phyloP scores from a whole-genome alignment of 2,329 filamentous ascomycete species.

The Penicillium sp. region DNA sequence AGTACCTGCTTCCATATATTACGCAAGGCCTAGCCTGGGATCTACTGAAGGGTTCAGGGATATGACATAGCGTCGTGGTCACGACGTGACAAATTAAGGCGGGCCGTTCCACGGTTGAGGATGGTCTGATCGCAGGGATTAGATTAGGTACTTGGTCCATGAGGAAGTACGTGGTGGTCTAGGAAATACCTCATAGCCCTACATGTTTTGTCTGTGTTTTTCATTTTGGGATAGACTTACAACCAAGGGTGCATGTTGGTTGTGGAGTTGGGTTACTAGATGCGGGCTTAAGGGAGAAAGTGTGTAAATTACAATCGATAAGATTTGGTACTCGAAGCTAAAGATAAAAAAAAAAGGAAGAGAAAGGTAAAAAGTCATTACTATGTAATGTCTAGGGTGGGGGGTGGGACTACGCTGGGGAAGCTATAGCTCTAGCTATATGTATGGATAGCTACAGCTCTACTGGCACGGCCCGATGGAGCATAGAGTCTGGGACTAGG shows the following conservation, averaged over 20 bases:
- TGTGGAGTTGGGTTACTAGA: not conserved
- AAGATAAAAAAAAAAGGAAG: not conserved
- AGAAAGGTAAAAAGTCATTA: not conserved
- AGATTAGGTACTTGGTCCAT: not conserved
- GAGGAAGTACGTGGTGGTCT: not conserved
- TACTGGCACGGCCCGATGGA: not conserved
- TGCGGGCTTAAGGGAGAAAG: not conserved
- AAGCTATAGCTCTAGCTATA: not conserved
- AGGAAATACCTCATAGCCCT: not conserved
- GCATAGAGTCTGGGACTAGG: not conserved
- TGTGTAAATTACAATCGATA: not conserved
- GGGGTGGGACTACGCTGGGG: not conserved
- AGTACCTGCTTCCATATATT: not conserved
- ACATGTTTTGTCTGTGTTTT: not conserved
- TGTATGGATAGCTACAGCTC: not conserved
- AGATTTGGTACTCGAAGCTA: not conserved
- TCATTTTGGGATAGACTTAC: too few species aligned
- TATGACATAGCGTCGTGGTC: not conserved
- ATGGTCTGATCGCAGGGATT: not conserved
- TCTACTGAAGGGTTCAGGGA: not conserved
- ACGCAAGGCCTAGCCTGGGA: not conserved
- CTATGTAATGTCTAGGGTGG: not conserved
- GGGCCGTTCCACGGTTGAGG: not conserved
- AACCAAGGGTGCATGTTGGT: not conserved
- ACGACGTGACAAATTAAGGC: not conserved